These are phyloP conservation scores for Alternaria atra DNA, from an alignment of 2,329 filamentous ascomycete species.

Conservation along the genomic window DNA sequence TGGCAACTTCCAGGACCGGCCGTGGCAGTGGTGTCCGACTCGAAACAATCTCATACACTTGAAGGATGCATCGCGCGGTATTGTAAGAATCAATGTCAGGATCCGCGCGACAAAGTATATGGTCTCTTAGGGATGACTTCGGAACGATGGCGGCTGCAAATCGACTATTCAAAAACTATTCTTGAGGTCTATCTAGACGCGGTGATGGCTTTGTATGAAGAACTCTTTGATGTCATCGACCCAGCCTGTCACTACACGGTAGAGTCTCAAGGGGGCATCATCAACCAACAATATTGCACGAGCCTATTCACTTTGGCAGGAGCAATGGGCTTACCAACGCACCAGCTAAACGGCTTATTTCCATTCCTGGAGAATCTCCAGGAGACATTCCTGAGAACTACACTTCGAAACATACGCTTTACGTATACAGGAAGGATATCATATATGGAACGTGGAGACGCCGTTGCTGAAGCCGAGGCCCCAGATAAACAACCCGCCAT, in stretches of 20 bases:
- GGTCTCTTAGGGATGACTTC: background rate
- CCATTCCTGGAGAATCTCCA: background rate
- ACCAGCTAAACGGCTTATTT: accelerated
- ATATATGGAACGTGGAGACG: accelerated
- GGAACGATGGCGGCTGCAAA: background rate
- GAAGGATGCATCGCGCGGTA: accelerated
- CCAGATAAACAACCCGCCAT: too few relatives aligned
- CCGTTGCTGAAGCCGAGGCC: background rate
- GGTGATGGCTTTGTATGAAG: background rate
- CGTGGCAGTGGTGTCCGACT: too few relatives aligned
- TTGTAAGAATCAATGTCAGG: background rate
- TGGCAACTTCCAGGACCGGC: too few relatives aligned
- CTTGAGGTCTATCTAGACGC: background rate
- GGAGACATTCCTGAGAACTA: background rate
- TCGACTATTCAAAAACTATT: background rate
- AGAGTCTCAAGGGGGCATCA: background rate
- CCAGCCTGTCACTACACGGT: background rate
- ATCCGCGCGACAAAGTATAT: background rate
- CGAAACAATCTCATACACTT: background rate
- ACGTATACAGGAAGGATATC: background rate
- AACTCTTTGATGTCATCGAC: background rate
- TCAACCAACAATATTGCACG: accelerated
- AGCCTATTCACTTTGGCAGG: accelerated
- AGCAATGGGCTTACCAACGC: background rate
- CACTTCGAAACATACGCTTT: background rate